These are phyloP conservation scores for Ophiostoma triangulosporum DNA, from an alignment of 2,329 filamentous ascomycete genomes.

Conservation along the genomic window DNA sequence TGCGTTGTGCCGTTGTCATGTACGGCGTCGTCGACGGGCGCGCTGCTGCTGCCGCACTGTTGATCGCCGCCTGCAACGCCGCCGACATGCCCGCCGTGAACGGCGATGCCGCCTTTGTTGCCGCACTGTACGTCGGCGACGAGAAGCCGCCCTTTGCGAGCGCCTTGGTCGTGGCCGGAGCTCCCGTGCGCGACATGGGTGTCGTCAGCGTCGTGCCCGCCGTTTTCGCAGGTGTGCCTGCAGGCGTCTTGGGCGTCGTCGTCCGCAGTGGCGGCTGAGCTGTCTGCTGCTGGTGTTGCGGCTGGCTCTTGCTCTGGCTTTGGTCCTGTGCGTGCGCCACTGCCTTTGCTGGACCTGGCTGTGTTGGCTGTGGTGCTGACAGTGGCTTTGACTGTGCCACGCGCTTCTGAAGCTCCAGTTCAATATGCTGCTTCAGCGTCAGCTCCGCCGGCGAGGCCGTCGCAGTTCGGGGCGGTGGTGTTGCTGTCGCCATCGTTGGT, in stretches of 20 bases:
- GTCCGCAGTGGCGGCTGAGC: not conserved
- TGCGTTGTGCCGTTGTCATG: slow-evolving; percentile 5
- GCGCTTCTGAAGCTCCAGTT: not conserved
- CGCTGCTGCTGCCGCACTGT: slow-evolving; percentile 5
- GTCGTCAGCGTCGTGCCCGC: not conserved
- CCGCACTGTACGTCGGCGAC: not conserved
- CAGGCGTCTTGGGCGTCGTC: not conserved
- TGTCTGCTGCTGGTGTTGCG: not conserved
- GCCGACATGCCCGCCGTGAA: slow-evolving; percentile 9
- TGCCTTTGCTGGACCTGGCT: too few species aligned
- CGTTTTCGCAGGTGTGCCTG: not conserved
- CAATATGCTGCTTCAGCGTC: not conserved
- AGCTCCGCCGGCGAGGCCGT: not conserved
- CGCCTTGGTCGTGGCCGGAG: not conserved
- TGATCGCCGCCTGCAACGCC: slow-evolving; percentile 6
- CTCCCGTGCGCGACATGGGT: not conserved
- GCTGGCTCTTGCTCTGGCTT: not conserved
- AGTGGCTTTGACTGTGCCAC: not conserved
- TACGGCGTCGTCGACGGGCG: slow-evolving; percentile 1
- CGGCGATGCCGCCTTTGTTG: not conserved
- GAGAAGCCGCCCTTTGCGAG: not conserved
- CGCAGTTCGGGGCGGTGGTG: not conserved
- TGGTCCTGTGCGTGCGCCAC: too few species aligned
- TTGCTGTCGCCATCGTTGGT: not conserved
- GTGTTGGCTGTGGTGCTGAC: not conserved